Percentiles rank a stretch among this genome's conserved stretches.
phyloP scores from a whole-genome alignment of 345 rosid species.

The Pugionium dolabratum region DNA sequence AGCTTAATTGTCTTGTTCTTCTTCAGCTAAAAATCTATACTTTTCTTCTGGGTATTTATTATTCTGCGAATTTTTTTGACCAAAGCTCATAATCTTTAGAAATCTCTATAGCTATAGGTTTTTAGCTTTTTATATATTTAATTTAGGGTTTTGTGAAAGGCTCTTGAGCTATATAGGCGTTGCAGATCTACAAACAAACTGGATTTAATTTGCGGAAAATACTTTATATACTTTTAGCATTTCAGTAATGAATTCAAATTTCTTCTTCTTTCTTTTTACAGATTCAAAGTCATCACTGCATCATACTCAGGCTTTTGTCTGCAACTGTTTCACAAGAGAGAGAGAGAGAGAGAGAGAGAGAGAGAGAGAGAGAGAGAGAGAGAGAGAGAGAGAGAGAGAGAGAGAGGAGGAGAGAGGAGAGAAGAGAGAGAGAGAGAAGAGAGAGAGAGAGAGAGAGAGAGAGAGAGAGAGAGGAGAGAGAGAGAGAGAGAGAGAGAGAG shows the following conservation, averaged over 20 bases:
- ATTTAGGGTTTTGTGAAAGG: conserved; percentile 43
- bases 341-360: not conserved
- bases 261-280: conserved; percentile 39
- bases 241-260: conserved; percentile 21
- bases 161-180: conserved; percentile 33
- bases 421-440: no score
- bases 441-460: conserved; percentile 56
- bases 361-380: no score
- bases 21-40: not conserved
- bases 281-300: conserved; percentile 51
- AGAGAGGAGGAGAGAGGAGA: no score
- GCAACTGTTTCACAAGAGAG: conserved; percentile 48
- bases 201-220: not conserved
- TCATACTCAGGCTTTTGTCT: conserved; percentile 56
- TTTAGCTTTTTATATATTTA: not conserved
- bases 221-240: not conserved
- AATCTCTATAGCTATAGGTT: conserved; percentile 12
- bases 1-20: conserved; percentile 14
- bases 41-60: conserved; percentile 14
- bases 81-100: not conserved
- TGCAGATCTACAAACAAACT: conserved; percentile 33
- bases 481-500: no score
- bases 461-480: conserved; percentile 45
- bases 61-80: not conserved
- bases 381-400: no score